Base-by-base conservation (phyloP, 2,329 filamentous ascomycete species). In the Aspergillus alliaceus region DNA sequence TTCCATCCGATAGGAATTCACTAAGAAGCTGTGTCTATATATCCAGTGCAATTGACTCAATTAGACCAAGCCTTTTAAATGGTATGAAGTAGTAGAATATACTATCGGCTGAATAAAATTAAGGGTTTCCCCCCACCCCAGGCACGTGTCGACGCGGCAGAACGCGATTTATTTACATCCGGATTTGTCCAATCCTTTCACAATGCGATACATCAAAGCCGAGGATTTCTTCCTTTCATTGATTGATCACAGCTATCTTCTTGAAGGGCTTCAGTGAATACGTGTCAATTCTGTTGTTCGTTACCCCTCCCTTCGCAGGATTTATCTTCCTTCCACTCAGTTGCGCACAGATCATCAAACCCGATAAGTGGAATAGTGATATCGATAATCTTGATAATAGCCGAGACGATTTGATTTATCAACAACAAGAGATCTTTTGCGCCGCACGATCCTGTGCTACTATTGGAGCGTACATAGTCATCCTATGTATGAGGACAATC, bases 111-210 rank as follows among this genome's bases (percentile, higher is more conserved):
- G 37, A 22, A 40, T 29, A 5, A 18, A 27, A 11, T 18, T 8
- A 15, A 9, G 24, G 3, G 3, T n/a, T 27, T 27, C 40, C 24
- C 55, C 44, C 49, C n/a, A n/a, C n/a, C 51, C 55, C n/a, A 22
- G 31, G 27, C 55, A 57, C 51, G 55, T 57, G 55, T 18, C 35
- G 51, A 54, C 55, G 51, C 55, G 55, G 11, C 24, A 9, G 27
- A 32, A 48, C 44, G 44, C 44, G 27, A 48, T 48, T 48, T 20
- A 48, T 18, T 32, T 31, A 6, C 14, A 18, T 20, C 22, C 6
- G 35, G 20, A 39, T 20, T 39, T 4, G 12, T 39, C 20, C 5
- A 31, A 39, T 18, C 35, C 18, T 18, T 39, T 39, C n/a, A 4
- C n/a, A n/a, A n/a, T n/a, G n/a, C n/a, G n/a, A n/a, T n/a, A n/a